phyloP scores from a whole-genome alignment of 139 green algal genomes.

The Yamagishiella unicocca region DNA sequence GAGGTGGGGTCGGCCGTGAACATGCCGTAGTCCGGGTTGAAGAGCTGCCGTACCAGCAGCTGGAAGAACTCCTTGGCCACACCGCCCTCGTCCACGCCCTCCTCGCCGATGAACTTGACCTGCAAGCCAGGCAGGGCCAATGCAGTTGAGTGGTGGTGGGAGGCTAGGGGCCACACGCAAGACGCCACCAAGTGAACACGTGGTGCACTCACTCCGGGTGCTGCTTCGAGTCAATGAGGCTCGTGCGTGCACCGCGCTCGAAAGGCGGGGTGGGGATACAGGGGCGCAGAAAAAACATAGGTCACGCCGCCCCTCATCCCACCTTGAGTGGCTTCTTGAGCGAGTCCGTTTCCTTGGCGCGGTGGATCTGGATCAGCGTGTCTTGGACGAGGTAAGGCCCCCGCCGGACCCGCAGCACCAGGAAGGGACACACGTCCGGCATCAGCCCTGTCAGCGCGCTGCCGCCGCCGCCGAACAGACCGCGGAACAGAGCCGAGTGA shows the following conservation, averaged over 20 bases:
- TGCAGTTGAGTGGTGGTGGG: too few species aligned
- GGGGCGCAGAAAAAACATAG: too few species aligned
- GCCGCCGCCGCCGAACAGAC: constrained; percentile 38
- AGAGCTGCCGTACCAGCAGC: constrained; percentile 77
- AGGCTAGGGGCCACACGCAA: too few species aligned
- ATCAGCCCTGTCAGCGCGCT: neutral
- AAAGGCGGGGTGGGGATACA: too few species aligned
- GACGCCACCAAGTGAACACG: too few species aligned
- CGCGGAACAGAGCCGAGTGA: constrained; percentile 58
- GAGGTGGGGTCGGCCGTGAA: constrained; percentile 77
- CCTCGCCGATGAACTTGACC: constrained; percentile 87
- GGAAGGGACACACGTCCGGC: constrained; percentile 62
- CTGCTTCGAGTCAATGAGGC: too few species aligned
- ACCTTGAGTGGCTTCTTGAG: constrained; percentile 84
- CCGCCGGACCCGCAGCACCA: constrained; percentile 73
- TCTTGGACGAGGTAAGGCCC: constrained; percentile 83
- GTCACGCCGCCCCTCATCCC: too few species aligned
- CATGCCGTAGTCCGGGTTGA: constrained; percentile 89
- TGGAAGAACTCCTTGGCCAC: constrained; percentile 95
- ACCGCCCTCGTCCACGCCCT: constrained; percentile 92
- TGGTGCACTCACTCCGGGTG: too few species aligned
- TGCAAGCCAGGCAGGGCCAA: neutral
- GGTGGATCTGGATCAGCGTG: constrained; percentile 84
- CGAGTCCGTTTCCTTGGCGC: constrained; percentile 61
- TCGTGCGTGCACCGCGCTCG: too few species aligned